Conservation (phyloP, 1,284 basidiomycete species). For the Melampsora americana region DNA sequence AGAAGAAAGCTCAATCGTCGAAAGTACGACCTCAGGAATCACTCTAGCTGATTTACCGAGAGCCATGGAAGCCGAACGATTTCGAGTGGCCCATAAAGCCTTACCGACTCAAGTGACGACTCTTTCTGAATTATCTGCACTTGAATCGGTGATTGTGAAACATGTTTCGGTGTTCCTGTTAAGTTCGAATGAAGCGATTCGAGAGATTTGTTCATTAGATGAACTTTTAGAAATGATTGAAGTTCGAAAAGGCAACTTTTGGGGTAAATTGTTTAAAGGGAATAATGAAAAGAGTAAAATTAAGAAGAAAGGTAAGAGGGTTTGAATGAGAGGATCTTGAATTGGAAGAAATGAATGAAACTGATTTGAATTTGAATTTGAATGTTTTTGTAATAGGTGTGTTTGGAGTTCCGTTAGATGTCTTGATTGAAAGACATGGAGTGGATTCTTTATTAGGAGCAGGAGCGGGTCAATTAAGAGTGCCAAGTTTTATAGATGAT, state of each 20-base stretch:
- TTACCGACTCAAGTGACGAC: conserved; percentile 68
- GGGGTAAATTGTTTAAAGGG: conserved; percentile 94
- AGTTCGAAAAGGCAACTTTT: conserved; percentile 87
- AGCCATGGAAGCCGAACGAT: conserved; percentile 84
- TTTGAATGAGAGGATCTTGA: no score
- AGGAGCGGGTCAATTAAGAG: conserved; percentile 75
- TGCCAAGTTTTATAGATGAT: conserved; percentile 97
- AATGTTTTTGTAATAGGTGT: conserved; percentile 25
- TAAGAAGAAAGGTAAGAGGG: conserved; percentile 49
- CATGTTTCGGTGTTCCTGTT: conserved; percentile 83
- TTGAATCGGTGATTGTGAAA: conserved; percentile 86
- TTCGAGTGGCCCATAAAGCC: conserved; percentile 75
- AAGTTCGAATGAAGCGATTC: conserved; percentile 64
- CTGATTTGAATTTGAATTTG: conserved; percentile 1
- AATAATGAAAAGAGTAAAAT: conserved; percentile 67
- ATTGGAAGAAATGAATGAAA: neutral
- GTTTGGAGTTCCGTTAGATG: conserved; percentile 87
- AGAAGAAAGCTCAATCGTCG: conserved; percentile 20
- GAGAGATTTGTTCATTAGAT: conserved; percentile 80
- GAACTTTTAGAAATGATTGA: conserved; percentile 92
- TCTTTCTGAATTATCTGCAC: conserved; percentile 75
- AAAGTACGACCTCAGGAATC: conserved; percentile 54
- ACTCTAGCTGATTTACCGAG: conserved; percentile 96
- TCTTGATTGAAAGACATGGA: conserved; percentile 90
- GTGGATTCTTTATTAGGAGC: conserved; percentile 84